phyloP scores from a whole-genome alignment of 1,284 basidiomycete genomes.

The Meira nashicola region DNA sequence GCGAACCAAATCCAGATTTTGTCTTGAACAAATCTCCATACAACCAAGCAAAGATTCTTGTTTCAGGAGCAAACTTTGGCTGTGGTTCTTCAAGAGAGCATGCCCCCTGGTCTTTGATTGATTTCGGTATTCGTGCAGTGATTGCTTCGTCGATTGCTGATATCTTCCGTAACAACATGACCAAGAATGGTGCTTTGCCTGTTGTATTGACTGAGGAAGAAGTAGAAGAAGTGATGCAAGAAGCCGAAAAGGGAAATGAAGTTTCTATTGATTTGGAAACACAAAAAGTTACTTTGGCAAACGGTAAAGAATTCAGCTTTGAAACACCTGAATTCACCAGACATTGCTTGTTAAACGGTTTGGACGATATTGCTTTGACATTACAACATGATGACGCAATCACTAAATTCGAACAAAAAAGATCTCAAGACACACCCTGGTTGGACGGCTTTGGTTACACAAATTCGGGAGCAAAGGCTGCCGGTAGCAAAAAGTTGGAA shows the following conservation, averaged over 20 bases:
- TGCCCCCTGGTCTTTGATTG: constrained; percentile 48
- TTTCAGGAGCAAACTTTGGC: constrained; percentile 47
- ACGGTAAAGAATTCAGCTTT: constrained; percentile 35
- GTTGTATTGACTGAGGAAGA: constrained; percentile 32
- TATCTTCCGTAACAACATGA: constrained; percentile 47
- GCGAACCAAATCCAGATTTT: constrained; percentile 36
- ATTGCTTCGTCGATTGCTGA: constrained; percentile 46
- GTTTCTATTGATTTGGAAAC: constrained; percentile 44
- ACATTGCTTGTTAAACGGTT: constrained; percentile 46
- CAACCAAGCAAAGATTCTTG: constrained; percentile 39
- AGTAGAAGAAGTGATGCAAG: constrained; percentile 34
- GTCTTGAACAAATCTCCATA: constrained; percentile 46
- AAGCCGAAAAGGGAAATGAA: constrained; percentile 41
- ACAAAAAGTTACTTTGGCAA: constrained; percentile 34
- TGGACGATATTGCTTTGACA: constrained; percentile 49
- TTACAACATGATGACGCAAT: constrained; percentile 41
- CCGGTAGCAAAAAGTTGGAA: constrained; percentile 17
- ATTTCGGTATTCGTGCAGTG: constrained; percentile 48
- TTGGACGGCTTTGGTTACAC: constrained; percentile 41
- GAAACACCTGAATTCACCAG: constrained; percentile 38
- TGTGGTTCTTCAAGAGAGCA: constrained; percentile 49
- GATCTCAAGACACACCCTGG: constrained; percentile 43
- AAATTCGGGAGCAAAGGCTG: constrained; percentile 7
- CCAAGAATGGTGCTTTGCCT: constrained; percentile 48
- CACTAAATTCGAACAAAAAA: constrained; percentile 28